A percentile compares a stretch with the other conserved stretches of the same genome.
Evolutionary conservation across 371 early-diverging fungal genomes (phyloP).

Genomic region (Dichotomocladium elegans): DNA sequence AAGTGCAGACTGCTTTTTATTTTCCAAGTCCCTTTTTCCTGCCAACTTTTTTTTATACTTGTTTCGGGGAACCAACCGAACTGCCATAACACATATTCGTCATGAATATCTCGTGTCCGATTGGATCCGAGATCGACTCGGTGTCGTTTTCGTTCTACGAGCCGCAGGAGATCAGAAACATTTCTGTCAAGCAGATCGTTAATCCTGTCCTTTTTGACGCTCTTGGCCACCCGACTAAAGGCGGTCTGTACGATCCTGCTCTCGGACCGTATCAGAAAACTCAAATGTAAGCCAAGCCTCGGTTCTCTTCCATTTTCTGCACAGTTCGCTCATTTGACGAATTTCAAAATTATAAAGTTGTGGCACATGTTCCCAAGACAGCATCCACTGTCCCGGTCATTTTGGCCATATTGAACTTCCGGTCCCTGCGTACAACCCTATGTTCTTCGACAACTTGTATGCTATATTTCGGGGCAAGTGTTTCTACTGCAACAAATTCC

Average conservation of each 20-base stretch:
- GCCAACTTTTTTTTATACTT: no score
- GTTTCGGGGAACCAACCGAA: background rate
- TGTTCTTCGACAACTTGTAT: constrained; percentile 88
- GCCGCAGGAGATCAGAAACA: constrained; percentile 87
- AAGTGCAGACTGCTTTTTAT: no score
- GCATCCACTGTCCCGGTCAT: constrained; percentile 95
- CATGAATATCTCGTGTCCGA: constrained; percentile 70
- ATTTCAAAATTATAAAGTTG: constrained; percentile 67
- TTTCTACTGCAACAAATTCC: constrained; percentile 88
- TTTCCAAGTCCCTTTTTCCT: no score
- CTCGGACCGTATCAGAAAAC: constrained; percentile 90
- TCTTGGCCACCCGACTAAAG: constrained; percentile 86
- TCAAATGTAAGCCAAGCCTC: constrained; percentile 57
- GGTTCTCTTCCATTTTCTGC: background rate
- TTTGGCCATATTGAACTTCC: constrained; percentile 99
- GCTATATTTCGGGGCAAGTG: constrained; percentile 87
- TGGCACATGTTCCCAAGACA: constrained; percentile 82
- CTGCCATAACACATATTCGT: background rate
- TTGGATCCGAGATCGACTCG: constrained; percentile 61
- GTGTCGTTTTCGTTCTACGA: constrained; percentile 91
- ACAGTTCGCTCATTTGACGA: no score
- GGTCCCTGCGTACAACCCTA: constrained; percentile 93
- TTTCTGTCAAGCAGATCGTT: constrained; percentile 92
- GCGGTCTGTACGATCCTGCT: constrained; percentile 95
- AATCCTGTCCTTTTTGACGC: constrained; percentile 91